A percentile compares a stretch with the other conserved stretches of the same genome.
Conservation (phyloP, 1,284 basidiomycete genomes). For the Ganoderma boninense region DNA sequence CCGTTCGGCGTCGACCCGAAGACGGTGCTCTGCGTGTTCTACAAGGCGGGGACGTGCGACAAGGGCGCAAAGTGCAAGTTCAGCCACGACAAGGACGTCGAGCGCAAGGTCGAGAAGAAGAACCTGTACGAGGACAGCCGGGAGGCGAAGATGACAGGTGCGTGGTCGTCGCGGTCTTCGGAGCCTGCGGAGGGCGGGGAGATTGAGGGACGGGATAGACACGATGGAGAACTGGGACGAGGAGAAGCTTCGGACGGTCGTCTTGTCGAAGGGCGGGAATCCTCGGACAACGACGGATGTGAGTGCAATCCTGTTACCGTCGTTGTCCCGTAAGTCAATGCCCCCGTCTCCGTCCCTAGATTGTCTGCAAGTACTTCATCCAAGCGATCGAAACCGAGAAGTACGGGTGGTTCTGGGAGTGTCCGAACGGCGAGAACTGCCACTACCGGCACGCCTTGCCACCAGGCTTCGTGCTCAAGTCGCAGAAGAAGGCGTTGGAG, state of each 20-base stretch:
- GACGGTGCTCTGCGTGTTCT: constrained; percentile 89
- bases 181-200: neutral
- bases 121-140: constrained; percentile 93
- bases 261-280: constrained; percentile 90
- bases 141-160: constrained; percentile 82
- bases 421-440: constrained; percentile 87
- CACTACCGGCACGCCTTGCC: constrained; percentile 97
- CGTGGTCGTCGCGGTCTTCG: constrained; percentile 37
- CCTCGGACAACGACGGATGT: constrained; percentile 94
- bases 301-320: constrained; percentile 38
- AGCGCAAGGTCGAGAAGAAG: constrained; percentile 94
- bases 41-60: constrained; percentile 89
- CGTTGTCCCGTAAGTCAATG: neutral
- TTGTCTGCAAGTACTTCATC: constrained; percentile 98
- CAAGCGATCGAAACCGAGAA: constrained; percentile 95
- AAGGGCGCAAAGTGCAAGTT: constrained; percentile 96
- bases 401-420: constrained; percentile 96
- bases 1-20: constrained; percentile 97
- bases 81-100: constrained; percentile 91
- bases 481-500: constrained; percentile 86
- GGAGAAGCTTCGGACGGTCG: constrained; percentile 88
- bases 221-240: constrained; percentile 99
- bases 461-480: constrained; percentile 94
- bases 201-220: constrained; percentile 55
- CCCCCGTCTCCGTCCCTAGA: constrained; percentile 55